Base-by-base conservation (phyloP, 164 flowering plant genomes). In the Cinnamomum chago region DNA sequence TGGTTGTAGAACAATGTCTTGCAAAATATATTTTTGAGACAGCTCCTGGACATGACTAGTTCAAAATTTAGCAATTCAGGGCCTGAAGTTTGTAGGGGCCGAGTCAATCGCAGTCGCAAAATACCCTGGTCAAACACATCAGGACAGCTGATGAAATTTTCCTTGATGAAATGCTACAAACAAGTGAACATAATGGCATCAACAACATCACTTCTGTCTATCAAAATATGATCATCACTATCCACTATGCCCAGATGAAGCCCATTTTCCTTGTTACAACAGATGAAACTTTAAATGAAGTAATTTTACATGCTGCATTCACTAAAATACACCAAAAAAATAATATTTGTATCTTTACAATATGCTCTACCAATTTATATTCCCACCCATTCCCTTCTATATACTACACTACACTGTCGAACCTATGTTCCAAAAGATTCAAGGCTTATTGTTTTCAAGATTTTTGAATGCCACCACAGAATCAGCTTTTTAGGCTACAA, bases 401-500 rank as follows among this genome's bases (percentile, higher is more conserved):
- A 86, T 83, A 88, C 84, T 83, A 76, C 83, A 81, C 68, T 81
- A 72, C 65, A 75, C 65, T 71, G 62, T 74, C 65, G 76, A 55
- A 71, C 58, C 70, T 64, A 62, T 74, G 72, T 65, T 72, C 75
- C 67, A 55, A 13, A 23, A 52, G 68, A 47, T 23, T 55, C 23
- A 13, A 74, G 65, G 71, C 65, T 77, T 55, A 70, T 73, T 67
- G 64, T 79, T 68, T 65, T 76, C 70, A 58, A 55, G 73, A 74
- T 64, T 73, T 71, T 50, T 10, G 62, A 58, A 58, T 74, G 30
- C 72, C 70, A 74, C 67, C 20, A 18, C 27, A 25, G 52, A 51
- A 75, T 22, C 55, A 24, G 73, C 71, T 72, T 28, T 55, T 89
- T 81, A 90, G 47, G 90, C 90, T 70, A 89, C 95, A 83, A 89